Evolutionary conservation across 139 green algal genomes (phyloP), one percentile per base, ranked within the genome.

Genomic region (Chlorella sp.): DNA sequence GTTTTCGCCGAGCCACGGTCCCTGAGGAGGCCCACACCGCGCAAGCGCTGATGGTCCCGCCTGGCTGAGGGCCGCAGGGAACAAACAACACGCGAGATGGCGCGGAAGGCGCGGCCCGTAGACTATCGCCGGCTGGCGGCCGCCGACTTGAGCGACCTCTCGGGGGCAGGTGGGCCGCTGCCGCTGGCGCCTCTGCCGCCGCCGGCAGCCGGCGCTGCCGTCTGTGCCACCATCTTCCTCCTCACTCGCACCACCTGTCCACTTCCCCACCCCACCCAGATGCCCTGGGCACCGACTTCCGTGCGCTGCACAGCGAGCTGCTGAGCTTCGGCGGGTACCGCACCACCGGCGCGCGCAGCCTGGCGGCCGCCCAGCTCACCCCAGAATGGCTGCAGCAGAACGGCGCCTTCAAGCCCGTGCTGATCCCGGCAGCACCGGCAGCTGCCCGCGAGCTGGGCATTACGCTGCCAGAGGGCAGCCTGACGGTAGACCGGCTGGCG

Each of bases 231-330:
- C 36, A 8, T 36, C 30, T 5, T 2, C 26, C 60, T 3, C 72
- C 43, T 58, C 26, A 62, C 28, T 26, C 43, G 1, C n/a, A 1
- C 22, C 19, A 19, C 17, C 38, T 8, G 17, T 1, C 8, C 67
- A 8, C 32, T 48, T 38, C 69, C 20, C 28, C 48, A 6, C 30
- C 7, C 13, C 36, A 40, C 32, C 36, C 77, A 83, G 77, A 83
- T 40, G 58, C 58, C 7, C 77, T 83, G 60, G 77, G 58, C 77
- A 73, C 77, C 40, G 84, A 83, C 43, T 85, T 85, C 28, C 83
- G 64, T 1, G 60, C n/a, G n/a, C 76, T 88, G 16, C 79, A 88
- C 72, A 30, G 46, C 7, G 84, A 88, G 76, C 74, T 88, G 58
- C 77, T 88, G 20, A 68, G 30, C 56, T 80, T 73, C 24, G 43